Percentiles rank a stretch among this genome's conserved stretches.
These are phyloP conservation scores for Trichoderma afroharzianum DNA, from an alignment of 2,329 filamentous ascomycete genomes.

Conservation along the genomic window DNA sequence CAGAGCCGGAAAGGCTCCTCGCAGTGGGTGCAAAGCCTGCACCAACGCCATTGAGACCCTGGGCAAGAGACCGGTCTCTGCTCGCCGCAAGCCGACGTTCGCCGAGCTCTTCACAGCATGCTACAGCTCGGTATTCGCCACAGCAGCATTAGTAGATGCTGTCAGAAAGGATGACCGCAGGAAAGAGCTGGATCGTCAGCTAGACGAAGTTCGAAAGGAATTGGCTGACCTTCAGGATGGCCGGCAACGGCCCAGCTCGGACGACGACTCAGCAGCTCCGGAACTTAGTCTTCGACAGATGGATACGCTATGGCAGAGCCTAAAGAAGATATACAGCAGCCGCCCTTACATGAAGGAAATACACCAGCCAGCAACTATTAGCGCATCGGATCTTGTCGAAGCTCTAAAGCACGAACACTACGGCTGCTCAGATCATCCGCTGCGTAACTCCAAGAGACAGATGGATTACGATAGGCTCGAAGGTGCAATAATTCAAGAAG, in stretches of 20 bases:
- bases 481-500: constrained; percentile 28
- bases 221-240: constrained; percentile 37
- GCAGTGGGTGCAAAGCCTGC: constrained; percentile 62
- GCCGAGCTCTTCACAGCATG: constrained; percentile 60
- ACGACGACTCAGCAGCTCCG: constrained; percentile 12
- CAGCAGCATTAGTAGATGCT: constrained; percentile 61
- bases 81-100: constrained; percentile 47
- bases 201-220: constrained; percentile 52
- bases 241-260: constrained; percentile 26
- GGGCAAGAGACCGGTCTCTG: constrained; percentile 48
- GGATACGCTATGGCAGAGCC: constrained; percentile 29
- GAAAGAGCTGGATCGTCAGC: constrained; percentile 57
- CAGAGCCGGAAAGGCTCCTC: constrained; percentile 60
- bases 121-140: constrained; percentile 65
- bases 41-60: constrained; percentile 46
- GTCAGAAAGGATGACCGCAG: constrained; percentile 55
- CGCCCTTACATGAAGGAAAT: constrained; percentile 38
- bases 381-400: constrained; percentile 27
- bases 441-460: constrained; percentile 21
- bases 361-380: constrained; percentile 28
- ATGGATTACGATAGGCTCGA: constrained; percentile 33
- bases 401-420: constrained; percentile 30
- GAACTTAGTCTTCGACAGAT: constrained; percentile 29
- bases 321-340: constrained; percentile 31
- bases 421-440: constrained; percentile 22